Conservation (phyloP, 345 rosid genomes). For the Aegle marmelos region DNA sequence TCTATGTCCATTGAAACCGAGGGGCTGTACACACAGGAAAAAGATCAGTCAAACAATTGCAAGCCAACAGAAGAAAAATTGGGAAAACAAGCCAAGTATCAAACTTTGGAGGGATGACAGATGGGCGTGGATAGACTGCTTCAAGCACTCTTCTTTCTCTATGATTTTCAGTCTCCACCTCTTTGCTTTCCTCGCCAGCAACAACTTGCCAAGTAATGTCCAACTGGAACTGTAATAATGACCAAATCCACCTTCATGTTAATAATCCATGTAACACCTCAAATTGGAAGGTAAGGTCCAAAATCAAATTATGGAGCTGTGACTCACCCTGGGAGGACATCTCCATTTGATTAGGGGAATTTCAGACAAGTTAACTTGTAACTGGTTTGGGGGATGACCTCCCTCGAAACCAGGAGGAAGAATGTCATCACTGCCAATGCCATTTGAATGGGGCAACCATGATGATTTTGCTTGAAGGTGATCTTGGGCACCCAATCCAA, state of each 20-base stretch:
- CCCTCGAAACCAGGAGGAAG: slow-evolving; percentile 95
- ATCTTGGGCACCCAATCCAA: slow-evolving; percentile 75
- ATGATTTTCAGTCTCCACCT: slow-evolving; percentile 63
- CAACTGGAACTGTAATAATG: slow-evolving; percentile 51
- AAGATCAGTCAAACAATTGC: slow-evolving; percentile 4
- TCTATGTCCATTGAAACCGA: slow-evolving; percentile 41
- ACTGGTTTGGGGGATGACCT: slow-evolving; percentile 41
- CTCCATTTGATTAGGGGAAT: slow-evolving; percentile 76
- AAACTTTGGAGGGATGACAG: slow-evolving; percentile 82
- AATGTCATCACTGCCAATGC: slow-evolving; percentile 46
- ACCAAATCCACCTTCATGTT: slow-evolving; percentile 20
- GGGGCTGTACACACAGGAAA: slow-evolving; percentile 56
- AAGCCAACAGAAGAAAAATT: slow-evolving; percentile 8
- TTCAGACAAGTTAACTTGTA: slow-evolving; percentile 57
- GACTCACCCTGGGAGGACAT: slow-evolving; percentile 62
- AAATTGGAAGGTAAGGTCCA: not conserved
- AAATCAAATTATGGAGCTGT: not conserved
- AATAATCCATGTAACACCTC: slow-evolving; percentile 12
- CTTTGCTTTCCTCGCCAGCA: slow-evolving; percentile 86
- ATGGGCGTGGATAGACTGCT: slow-evolving; percentile 91
- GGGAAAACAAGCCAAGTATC: slow-evolving; percentile 22
- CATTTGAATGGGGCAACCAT: slow-evolving; percentile 46
- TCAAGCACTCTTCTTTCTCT: slow-evolving; percentile 92
- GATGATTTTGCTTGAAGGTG: slow-evolving; percentile 91
- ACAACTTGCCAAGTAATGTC: slow-evolving; percentile 74